Evolutionary conservation across 352 stramenopile species (phyloP).

Genomic region (Phytopythium chamaehyphon): DNA sequence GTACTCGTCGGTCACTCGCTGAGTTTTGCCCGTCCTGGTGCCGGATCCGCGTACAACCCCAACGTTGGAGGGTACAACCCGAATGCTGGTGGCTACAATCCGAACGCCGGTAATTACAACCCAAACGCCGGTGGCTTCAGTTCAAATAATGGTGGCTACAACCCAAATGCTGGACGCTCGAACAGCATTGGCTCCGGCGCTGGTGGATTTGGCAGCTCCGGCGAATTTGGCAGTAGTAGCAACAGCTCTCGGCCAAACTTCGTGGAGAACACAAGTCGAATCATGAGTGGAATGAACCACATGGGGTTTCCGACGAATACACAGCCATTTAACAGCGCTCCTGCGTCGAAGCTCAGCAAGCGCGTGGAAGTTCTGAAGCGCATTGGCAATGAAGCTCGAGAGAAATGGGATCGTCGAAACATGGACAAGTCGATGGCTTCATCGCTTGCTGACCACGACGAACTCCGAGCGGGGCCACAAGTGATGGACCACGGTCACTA

Average conservation of each 20-base stretch:
- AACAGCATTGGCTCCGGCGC: conserved; percentile 5
- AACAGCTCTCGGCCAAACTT: conserved; percentile 29
- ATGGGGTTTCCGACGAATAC: conserved; percentile 47
- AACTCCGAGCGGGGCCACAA: conserved; percentile 56
- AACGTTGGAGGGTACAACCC: conserved; percentile 37
- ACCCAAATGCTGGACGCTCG: conserved; percentile 11
- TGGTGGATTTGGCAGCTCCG: conserved; percentile 5
- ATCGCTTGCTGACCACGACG: conserved; percentile 84
- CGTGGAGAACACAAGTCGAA: conserved; percentile 55
- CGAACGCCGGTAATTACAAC: conserved; percentile 28
- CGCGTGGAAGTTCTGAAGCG: conserved; percentile 80
- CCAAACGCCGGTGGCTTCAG: conserved; percentile 14
- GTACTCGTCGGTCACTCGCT: conserved; percentile 78
- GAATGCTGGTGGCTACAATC: conserved; percentile 23
- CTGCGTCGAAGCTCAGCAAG: conserved; percentile 64
- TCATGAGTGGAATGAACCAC: conserved; percentile 35
- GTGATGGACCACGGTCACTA: conserved; percentile 76
- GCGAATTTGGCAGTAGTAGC: conserved; percentile 15
- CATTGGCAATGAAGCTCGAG: conserved; percentile 68
- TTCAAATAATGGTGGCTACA: conserved; percentile 18
- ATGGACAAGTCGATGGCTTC: conserved; percentile 90
- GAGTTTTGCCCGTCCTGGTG: conserved; percentile 56
- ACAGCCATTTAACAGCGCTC: conserved; percentile 32
- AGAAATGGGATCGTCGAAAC: conserved; percentile 85
- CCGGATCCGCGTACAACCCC: conserved; percentile 38